These are phyloP conservation scores for Dissophora ornata DNA, from an alignment of 192 early-diverging fungal species.

Conservation along the genomic window DNA sequence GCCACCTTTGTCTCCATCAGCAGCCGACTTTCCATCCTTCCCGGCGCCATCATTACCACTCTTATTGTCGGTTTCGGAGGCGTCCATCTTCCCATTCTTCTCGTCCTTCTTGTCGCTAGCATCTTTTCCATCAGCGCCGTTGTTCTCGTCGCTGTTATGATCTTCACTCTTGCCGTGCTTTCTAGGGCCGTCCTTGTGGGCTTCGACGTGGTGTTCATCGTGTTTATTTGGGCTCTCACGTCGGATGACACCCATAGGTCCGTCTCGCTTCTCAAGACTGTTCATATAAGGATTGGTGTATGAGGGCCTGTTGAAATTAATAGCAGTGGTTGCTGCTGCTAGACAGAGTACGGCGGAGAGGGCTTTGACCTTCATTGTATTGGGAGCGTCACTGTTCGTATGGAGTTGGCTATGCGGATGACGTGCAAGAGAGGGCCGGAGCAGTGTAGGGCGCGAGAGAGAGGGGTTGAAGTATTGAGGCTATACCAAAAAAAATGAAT, in stretches of 20 bases:
- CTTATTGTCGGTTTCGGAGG: background rate
- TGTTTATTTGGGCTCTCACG: background rate
- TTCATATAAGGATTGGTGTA: background rate
- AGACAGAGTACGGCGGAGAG: constrained; percentile 19
- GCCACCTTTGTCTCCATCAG: background rate
- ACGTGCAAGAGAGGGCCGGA: too few species aligned
- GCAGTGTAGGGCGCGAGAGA: too few species aligned
- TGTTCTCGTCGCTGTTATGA: background rate
- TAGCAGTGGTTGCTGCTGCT: background rate
- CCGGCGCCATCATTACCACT: background rate
- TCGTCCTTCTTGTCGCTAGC: background rate
- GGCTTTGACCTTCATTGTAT: constrained; percentile 17
- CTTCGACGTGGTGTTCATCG: constrained; percentile 16
- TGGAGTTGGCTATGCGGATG: too few species aligned
- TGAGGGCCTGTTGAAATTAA: background rate
- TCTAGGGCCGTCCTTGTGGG: constrained; percentile 6
- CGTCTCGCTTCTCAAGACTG: constrained; percentile 5
- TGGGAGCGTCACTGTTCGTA: background rate
- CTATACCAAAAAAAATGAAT: background rate
- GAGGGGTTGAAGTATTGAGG: too few species aligned
- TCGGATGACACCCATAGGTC: background rate
- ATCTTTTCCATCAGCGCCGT: background rate
- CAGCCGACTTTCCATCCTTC: background rate
- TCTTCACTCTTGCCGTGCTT: background rate
- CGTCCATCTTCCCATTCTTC: background rate